Conservation (phyloP, 129 eudicot genomes). For the Ambrosia artemisiifolia region DNA sequence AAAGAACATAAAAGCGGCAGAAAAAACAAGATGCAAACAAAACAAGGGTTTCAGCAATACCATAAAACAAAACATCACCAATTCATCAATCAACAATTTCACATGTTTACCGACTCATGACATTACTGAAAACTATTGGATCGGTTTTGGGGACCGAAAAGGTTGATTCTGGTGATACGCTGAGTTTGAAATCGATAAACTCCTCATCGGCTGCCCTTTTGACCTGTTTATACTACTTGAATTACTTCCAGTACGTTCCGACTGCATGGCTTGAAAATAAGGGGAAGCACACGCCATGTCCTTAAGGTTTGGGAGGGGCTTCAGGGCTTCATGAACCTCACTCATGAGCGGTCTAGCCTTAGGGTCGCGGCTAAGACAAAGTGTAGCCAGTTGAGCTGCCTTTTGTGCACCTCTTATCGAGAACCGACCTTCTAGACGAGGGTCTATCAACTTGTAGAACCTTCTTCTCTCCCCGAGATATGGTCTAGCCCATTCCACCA, state of each 20-base stretch:
- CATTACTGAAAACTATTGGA: conserved; percentile 2
- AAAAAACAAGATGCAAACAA: conserved; percentile 26
- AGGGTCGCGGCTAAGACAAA: conserved; percentile 70
- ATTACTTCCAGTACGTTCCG: conserved; percentile 44
- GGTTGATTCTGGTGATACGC: conserved; percentile 39
- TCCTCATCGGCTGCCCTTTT: conserved; percentile 41
- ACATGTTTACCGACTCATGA: conserved; percentile 6
- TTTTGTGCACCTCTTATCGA: conserved; percentile 74
- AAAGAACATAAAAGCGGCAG: too few species aligned
- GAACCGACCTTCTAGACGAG: conserved; percentile 74
- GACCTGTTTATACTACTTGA: conserved; percentile 35
- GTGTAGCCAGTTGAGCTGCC: conserved; percentile 70
- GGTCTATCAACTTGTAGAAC: conserved; percentile 64
- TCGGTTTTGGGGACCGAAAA: conserved; percentile 50
- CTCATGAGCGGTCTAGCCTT: conserved; percentile 77
- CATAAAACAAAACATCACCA: conserved; percentile 24
- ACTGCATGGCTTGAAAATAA: conserved; percentile 61
- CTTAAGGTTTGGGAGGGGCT: conserved; percentile 60
- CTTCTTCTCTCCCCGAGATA: conserved; percentile 60
- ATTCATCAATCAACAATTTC: conserved; percentile 26
- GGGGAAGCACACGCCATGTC: conserved; percentile 73
- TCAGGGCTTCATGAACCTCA: conserved; percentile 57
- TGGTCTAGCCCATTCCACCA: conserved; percentile 80
- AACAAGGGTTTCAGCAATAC: conserved; percentile 21
- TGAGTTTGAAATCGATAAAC: conserved; percentile 41